Base-by-base conservation (phyloP, 2,329 filamentous ascomycete genomes). In the Fusarium sp. region DNA sequence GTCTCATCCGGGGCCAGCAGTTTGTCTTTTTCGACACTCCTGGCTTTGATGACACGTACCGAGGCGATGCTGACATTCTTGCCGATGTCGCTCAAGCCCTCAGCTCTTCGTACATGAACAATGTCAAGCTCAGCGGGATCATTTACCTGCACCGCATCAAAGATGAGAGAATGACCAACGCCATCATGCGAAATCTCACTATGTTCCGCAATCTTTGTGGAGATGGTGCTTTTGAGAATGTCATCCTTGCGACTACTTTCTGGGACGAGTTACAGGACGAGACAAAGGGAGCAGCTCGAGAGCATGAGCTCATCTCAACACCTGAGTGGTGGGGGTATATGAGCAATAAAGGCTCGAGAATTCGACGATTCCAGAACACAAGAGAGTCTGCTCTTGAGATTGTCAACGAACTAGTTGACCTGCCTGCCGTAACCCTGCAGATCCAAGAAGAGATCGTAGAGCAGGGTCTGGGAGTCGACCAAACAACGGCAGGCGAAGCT, bases 11-110 rank as follows among this genome's bases (percentile, higher is more conserved):
- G 2, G 52, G 52, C 20, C 52, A 31, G 24, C 52, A 55, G 8
- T 55, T 55, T 42, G 52, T 55, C 15, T 55, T 55, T 15, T 55
- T 72, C 6, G 71, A 74, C 48, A 74, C 71, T 1, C 71, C 69
- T 0, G 71, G 65, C 4, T 74, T 72, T n/a, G 62, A 74, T n/a
- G 71, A 72, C 22, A 74, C 71, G 3, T 44, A 52, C 12, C 26
- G 66, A 24, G 48, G 49, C 14, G 55, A 69, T 28, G 48, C 31
- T 2, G 69, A 69, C 1, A 45, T 72, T 33, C 55, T 73, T 12
- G 44, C 15, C 31, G 70, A 66, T 26, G 57, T 66, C 12, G 61
- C 63, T 1, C 39, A 35, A 26, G 61, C 41, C 15, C 63, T 66
- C 12, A 66, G 58, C 41, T 31, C 44, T 6, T 48, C 49, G 4